Base-by-base conservation (phyloP, 192 early-diverging fungal genomes). In the Lunasporangiospora selenospora region DNA sequence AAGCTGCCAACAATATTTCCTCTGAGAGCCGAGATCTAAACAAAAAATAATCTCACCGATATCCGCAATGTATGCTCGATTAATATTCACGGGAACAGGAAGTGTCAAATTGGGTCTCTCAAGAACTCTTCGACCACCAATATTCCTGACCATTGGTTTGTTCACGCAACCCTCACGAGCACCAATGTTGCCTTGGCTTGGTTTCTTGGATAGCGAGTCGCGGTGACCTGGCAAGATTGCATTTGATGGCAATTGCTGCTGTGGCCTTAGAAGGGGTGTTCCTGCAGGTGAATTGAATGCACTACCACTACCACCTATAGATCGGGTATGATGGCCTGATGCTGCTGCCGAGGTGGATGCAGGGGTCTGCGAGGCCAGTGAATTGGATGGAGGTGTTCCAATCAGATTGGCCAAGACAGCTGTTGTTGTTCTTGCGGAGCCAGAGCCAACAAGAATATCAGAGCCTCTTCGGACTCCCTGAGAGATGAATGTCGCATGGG, bases 81-180 rank as follows among this genome's bases (percentile, higher is more conserved):
- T 86, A 27, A 83, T 81, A 60, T 86, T 86, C 45, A 86, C 82
- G 30, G 84, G 84, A 2, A 86, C 81, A 8, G 71, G 78, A 0
- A 86, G 50, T 6, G 78, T 85, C 16, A 81, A 56, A 13, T 55
- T 75, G 4, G 81, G 80, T 27, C 53, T 32, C 16, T 75, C 75
- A 7, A 77, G 37, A 2, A 69, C 44, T 29, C 61, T 33, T n/a
- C 60, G 36, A 16, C 62, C 58, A 23, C 60, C 60, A 42, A 73
- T 24, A 38, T 62, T 34, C 0, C 34, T 48, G 10, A 73, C 42
- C 6, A 47, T 39, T 4, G 42, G 3, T 43, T 58, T 73, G 24
- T 49, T 49, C n/a, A 43, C 15, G 6, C 9, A 30, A n/a, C 46
- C 34, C 11, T 73, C 30, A 4, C 69, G 53, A 21, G 30, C 18